phyloP scores from a whole-genome alignment of 495 filamentous ascomycete genomes.

The Penicillium mononematosum region DNA sequence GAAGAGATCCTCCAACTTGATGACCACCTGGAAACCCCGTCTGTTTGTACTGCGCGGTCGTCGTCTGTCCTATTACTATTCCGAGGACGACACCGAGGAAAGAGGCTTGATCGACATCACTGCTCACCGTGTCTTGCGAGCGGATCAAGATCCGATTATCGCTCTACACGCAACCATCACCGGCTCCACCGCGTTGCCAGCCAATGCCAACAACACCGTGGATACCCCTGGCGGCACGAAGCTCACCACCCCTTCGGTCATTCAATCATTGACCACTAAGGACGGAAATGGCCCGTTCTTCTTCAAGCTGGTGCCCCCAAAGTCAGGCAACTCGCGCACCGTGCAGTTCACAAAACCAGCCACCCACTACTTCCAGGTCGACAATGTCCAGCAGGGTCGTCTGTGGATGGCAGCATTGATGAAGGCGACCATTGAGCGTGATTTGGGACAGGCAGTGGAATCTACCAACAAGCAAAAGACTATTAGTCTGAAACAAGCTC shows the following conservation, averaged over 20 bases:
- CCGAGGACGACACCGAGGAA: conserved; percentile 86
- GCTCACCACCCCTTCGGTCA: conserved; percentile 14
- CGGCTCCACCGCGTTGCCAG: conserved; percentile 74
- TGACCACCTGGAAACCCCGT: conserved; percentile 95
- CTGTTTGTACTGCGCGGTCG: conserved; percentile 90
- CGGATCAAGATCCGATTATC: conserved; percentile 88
- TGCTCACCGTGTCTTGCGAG: conserved; percentile 89
- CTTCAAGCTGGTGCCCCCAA: conserved; percentile 95
- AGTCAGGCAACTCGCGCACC: conserved; percentile 79
- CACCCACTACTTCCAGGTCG: conserved; percentile 96
- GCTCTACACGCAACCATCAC: conserved; percentile 90
- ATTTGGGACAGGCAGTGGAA: conserved; percentile 71
- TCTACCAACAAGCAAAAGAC: conserved; percentile 96
- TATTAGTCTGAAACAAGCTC: conserved; percentile 81
- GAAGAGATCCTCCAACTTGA: conserved; percentile 91
- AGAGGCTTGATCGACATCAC: conserved; percentile 97
- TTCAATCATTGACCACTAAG: conserved; percentile 23
- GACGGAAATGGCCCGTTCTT: conserved; percentile 73
- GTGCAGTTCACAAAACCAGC: conserved; percentile 97
- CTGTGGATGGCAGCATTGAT: conserved; percentile 98
- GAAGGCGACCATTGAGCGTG: conserved; percentile 98
- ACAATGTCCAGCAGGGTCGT: conserved; percentile 80
- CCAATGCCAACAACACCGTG: conserved; percentile 56
- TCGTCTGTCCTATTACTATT: conserved; percentile 94
- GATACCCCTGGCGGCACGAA: conserved; percentile 34